Evolutionary conservation across 106 monocot genomes (phyloP).

Genomic region (Dactylorhiza incarnata): DNA sequence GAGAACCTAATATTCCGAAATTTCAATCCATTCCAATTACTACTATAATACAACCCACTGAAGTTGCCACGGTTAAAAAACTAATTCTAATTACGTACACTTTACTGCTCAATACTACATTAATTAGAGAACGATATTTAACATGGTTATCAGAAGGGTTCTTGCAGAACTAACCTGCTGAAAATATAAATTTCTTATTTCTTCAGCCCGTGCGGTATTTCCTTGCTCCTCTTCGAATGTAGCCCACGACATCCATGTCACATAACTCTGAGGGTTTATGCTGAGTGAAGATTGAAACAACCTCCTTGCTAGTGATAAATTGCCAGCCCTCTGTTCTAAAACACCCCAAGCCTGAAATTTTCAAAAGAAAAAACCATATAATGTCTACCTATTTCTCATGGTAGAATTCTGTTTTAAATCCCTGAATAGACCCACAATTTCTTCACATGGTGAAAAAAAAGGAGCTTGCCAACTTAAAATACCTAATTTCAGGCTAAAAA

Average conservation of each 20-base stretch:
- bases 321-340: constrained; percentile 83
- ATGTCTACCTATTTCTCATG: background rate
- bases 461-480: too few relatives aligned
- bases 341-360: constrained; percentile 91
- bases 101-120: too few relatives aligned
- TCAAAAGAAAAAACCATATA: background rate
- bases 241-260: constrained; percentile 99
- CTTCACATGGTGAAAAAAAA: background rate
- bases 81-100: too few relatives aligned
- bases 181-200: constrained; percentile 83
- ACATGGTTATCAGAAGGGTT: too few relatives aligned
- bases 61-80: too few relatives aligned
- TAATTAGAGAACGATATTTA: too few relatives aligned
- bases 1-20: too few relatives aligned
- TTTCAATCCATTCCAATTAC: too few relatives aligned
- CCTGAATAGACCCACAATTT: background rate
- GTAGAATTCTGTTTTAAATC: background rate
- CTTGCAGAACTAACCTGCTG: constrained; percentile 64
- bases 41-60: too few relatives aligned
- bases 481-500: background rate
- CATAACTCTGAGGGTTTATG: constrained; percentile 94
- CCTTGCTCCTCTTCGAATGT: constrained; percentile 84
- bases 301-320: constrained; percentile 75
- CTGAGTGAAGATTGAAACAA: constrained; percentile 86
- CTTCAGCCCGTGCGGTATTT: constrained; percentile 80